These are phyloP conservation scores for Diaporthe australafricana DNA, from an alignment of 2,329 filamentous ascomycete species.

Conservation along the genomic window DNA sequence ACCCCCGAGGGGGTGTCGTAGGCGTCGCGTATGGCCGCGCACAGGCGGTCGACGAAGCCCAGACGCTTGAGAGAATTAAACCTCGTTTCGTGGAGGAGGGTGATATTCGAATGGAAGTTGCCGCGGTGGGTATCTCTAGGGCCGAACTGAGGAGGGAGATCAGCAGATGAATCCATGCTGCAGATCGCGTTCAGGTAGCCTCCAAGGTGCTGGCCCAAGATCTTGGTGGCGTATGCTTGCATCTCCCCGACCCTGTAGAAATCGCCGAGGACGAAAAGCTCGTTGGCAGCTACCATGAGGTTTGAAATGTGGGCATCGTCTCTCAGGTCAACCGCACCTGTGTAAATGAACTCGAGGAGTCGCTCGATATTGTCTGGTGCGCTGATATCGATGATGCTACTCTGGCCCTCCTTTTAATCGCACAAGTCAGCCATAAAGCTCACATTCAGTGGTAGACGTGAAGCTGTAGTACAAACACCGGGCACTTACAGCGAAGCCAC, in stretches of 20 bases:
- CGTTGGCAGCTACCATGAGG: not conserved
- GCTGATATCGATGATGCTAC: not conserved
- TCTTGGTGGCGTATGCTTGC: not conserved
- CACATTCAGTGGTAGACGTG: too few relatives aligned
- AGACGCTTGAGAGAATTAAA: too few relatives aligned
- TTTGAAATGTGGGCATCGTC: not conserved
- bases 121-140: too few relatives aligned
- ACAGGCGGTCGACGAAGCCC: not conserved
- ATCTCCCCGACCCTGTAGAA: not conserved
- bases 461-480: too few relatives aligned
- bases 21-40: not conserved
- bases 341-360: slow-evolving; percentile 16
- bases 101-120: not conserved
- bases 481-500: not conserved
- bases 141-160: not conserved
- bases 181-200: not conserved
- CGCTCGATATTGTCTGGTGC: not conserved
- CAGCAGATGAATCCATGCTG: not conserved
- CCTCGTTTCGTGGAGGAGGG: not conserved
- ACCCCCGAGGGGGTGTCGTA: not conserved
- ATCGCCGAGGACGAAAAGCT: not conserved
- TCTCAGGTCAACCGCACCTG: not conserved
- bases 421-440: not conserved
- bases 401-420: not conserved
- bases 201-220: not conserved